Base-by-base conservation (phyloP, 1,284 basidiomycete genomes). In the Sporisorium exsertum region DNA sequence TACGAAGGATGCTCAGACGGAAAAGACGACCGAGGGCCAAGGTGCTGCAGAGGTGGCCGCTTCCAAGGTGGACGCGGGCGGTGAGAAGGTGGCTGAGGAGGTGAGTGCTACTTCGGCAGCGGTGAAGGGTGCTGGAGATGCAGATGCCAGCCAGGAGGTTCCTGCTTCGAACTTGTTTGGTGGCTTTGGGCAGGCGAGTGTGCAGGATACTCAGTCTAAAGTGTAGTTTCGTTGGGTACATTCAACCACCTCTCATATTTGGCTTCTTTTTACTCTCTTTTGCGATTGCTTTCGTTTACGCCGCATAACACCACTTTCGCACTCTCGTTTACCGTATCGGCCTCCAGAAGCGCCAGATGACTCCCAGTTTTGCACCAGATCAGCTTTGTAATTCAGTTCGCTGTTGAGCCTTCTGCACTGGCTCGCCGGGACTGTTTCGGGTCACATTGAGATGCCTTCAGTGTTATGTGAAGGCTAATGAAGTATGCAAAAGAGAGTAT, bases 21-120 rank as follows among this genome's bases (percentile, higher is more conserved):
- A 52, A 15, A 51, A 58, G 27, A 18, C 64, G 27, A 50, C 50
- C 1, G 58, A 10, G 6, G 35, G 10, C 13, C n/a, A n/a, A n/a
- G 35, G 13, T 32, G 29, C 29, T 32, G 29, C 29, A 2, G 22
- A 18, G n/a, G 43, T 18, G 32, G 62, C 29, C 20, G 53, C 53
- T 9, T 46, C 59, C 4, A 53, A 58, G 49, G 59, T 35, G 2
- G 43, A 64, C 16, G 56, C 52, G 5, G 67, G 47, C 3, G 60
- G 46, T 0, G 57, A 64, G 8, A 64, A 64, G 33, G 43, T 50
- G 3, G 35, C 18, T 5, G 32, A 58, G 15, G 55, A 24, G 15
- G n/a, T 62, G 49, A 68, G 26, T 24, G 24, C 26, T 18, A 68
- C 65, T 13, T 61, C 65, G 27, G 65, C 65, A 1, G 59, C 54